Base-by-base conservation (phyloP, 192 early-diverging fungal species). In the Coemansia sp. region DNA sequence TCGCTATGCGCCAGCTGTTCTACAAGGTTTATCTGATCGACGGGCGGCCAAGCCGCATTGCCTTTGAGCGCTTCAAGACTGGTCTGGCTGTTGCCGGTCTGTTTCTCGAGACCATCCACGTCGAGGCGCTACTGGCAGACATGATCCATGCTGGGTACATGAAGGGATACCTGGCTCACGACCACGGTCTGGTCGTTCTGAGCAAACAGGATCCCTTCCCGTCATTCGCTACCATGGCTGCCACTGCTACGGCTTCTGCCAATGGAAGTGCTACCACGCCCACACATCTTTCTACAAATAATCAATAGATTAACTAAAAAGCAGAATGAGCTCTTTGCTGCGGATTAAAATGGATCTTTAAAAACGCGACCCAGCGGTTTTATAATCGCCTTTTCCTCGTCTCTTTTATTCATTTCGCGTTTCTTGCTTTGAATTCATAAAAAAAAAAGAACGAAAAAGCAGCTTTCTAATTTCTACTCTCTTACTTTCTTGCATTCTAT, bases 121-220 rank as follows among this genome's bases (percentile, higher is more conserved):
- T 93, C 6, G 91, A 91, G 62, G 92, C 93, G 62, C 84, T 91
- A 52, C 66, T 99, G 30, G 94, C 93, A 2, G 89, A 88, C 55
- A 87, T 95, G 88, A 89, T 99, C 41, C 85, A 73, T 85, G 82
- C 22, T n/a, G 92, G 91, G 2, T 92, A 85, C 61, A 83, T 97
- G 11, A 89, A 89, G 44, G 93, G 93, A 4, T 95, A 97, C 70
- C 24, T 97, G 37, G 87, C 91, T 2, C 88, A 92, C 56, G 90
- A 92, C 50, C 83, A 87, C 43, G 73, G 82, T 13, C 78, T 85
- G 21, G 72, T 89, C 7, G 94, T 97, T 11, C 68, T 94, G 13
- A 89, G 87, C 66, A 81, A 83, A 24, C 77, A 84, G 27, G 81
- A 88, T 45, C 86, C 94, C 5, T 97, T 97, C 56, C 94, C 94